Evolutionary conservation across 192 early-diverging fungal species (phyloP).

Genomic region (Lunasporangiospora selenospora): DNA sequence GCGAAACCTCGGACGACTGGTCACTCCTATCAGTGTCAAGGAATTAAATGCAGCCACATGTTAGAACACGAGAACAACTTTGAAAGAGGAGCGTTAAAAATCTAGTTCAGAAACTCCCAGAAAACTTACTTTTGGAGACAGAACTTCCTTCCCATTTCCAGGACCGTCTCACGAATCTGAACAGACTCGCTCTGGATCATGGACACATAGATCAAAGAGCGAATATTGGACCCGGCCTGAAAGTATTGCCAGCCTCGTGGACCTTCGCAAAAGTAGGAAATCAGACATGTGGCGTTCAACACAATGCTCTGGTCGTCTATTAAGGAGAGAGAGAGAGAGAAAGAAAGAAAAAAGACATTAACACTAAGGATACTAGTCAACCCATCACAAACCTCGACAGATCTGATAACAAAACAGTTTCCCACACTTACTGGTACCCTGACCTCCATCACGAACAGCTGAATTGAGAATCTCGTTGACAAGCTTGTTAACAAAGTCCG

Average conservation of each 20-base stretch:
- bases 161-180: conserved; percentile 34
- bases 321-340: background rate
- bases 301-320: conserved; percentile 44
- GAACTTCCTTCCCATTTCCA: conserved; percentile 40
- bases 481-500: conserved; percentile 28
- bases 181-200: conserved; percentile 47
- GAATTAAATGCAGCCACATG: too few relatives aligned
- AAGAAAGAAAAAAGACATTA: too few relatives aligned
- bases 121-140: conserved; percentile 20
- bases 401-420: too few relatives aligned
- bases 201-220: conserved; percentile 35
- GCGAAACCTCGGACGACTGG: background rate
- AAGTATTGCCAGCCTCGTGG: conserved; percentile 35
- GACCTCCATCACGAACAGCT: conserved; percentile 22
- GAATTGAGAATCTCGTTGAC: conserved; percentile 38
- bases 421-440: conserved; percentile 15
- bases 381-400: too few relatives aligned
- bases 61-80: too few relatives aligned
- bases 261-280: conserved; percentile 36
- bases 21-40: conserved; percentile 4
- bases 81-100: too few relatives aligned
- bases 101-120: too few relatives aligned
- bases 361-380: too few relatives aligned
- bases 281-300: conserved; percentile 37
- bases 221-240: conserved; percentile 26